Percentiles rank a stretch among this genome's conserved stretches.
phyloP scores from a whole-genome alignment of 2,329 filamentous ascomycete genomes.

The Pestalotiopsis sp. region DNA sequence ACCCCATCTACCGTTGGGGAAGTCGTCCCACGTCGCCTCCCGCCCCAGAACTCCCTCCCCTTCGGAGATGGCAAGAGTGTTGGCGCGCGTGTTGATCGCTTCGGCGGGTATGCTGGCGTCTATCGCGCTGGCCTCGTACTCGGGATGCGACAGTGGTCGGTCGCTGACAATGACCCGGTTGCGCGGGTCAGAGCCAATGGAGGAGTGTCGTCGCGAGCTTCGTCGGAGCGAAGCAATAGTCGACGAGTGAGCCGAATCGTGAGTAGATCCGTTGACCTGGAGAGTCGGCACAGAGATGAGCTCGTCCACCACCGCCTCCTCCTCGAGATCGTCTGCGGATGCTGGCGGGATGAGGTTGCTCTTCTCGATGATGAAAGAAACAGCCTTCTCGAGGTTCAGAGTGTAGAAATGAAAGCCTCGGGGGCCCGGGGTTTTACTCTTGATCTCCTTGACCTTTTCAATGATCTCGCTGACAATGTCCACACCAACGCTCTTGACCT shows the following conservation, averaged over 20 bases:
- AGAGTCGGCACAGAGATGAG: constrained; percentile 46
- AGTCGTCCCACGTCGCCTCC: constrained; percentile 98
- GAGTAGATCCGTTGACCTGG: constrained; percentile 51
- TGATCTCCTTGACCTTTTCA: constrained; percentile 71
- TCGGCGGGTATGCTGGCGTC: constrained; percentile 78
- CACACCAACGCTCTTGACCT: constrained; percentile 78
- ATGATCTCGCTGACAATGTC: constrained; percentile 85
- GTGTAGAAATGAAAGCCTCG: constrained; percentile 97
- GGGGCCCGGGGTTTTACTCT: constrained; percentile 58
- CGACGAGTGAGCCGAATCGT: constrained; percentile 20
- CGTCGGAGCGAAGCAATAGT: constrained; percentile 35
- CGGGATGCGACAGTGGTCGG: constrained; percentile 58
- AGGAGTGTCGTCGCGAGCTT: constrained; percentile 68
- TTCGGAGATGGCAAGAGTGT: constrained; percentile 91
- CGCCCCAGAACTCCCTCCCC: constrained; percentile 86
- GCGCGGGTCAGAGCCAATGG: constrained; percentile 80
- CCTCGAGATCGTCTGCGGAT: constrained; percentile 50
- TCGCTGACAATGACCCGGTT: constrained; percentile 85
- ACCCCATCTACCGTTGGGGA: constrained; percentile 94
- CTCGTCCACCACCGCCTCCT: constrained; percentile 52
- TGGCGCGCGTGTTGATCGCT: constrained; percentile 75
- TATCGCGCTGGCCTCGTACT: constrained; percentile 73
- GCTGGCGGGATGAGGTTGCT: constrained; percentile 75
- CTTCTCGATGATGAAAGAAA: constrained; percentile 88
- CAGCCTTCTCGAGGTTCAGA: constrained; percentile 92